Conservation (phyloP, 2,329 filamentous ascomycete species). For the Trichoderma simmonsii region DNA sequence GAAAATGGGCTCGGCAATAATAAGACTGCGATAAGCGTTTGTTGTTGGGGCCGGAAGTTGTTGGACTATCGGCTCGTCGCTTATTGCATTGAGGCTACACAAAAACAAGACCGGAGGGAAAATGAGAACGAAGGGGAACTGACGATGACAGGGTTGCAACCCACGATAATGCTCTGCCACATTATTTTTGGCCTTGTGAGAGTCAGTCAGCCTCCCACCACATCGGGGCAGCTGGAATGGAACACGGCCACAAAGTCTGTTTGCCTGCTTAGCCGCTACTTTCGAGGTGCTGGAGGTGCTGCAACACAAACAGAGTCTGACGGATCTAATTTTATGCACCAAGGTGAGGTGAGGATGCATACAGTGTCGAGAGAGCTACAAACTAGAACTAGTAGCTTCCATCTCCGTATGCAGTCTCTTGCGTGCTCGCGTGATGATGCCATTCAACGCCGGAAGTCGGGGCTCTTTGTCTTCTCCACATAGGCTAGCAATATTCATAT, state of each 20-base stretch:
- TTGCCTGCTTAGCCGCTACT: not conserved
- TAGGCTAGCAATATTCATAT: not conserved
- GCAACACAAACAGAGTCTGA: not conserved
- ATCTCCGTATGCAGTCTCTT: not conserved
- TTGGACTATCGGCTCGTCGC: constrained; percentile 1
- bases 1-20: not conserved
- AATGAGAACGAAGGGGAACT: not conserved
- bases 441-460: constrained; percentile 2
- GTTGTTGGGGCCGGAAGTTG: not conserved
- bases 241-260: not conserved
- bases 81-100: not conserved
- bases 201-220: not conserved
- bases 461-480: constrained; percentile 10
- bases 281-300: too few species aligned
- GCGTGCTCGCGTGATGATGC: constrained; percentile 15
- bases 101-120: not conserved
- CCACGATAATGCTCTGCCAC: not conserved
- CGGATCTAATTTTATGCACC: constrained; percentile 13
- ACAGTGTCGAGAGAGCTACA: not conserved
- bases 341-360: constrained; percentile 1
- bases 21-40: not conserved
- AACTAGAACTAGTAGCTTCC: not conserved
- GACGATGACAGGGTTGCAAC: not conserved
- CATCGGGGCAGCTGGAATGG: not conserved
- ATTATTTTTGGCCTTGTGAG: too few species aligned